phyloP scores from a whole-genome alignment of 805 yeast species.

The Naumovozyma castellii region DNA sequence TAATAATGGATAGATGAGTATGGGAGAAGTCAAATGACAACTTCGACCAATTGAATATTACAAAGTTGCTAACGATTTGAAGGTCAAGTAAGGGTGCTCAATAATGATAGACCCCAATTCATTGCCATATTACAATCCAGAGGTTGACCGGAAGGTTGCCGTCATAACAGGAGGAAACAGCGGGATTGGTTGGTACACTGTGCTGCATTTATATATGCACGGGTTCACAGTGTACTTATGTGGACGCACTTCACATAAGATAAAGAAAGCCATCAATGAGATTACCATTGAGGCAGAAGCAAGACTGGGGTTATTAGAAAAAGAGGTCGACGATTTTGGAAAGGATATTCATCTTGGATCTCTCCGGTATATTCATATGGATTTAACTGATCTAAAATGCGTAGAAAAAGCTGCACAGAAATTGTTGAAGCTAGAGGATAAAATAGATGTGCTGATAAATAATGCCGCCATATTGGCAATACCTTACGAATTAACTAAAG shows the following conservation, averaged over 20 bases:
- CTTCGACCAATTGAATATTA: no score
- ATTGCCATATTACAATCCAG: conserved; percentile 56
- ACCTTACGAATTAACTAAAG: conserved; percentile 56
- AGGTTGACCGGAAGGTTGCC: conserved; percentile 47
- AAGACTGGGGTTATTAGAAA: conserved; percentile 2
- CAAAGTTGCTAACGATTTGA: no score
- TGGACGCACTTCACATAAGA: conserved; percentile 53
- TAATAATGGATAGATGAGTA: neutral
- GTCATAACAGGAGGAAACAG: conserved; percentile 74
- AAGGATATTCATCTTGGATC: conserved; percentile 37
- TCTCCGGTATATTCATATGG: conserved; percentile 44
- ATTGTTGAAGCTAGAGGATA: conserved; percentile 38
- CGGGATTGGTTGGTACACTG: conserved; percentile 74
- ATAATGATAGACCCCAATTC: conserved; percentile 35
- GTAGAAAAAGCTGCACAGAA: conserved; percentile 42
- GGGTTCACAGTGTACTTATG: conserved; percentile 70
- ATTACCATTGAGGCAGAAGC: conserved; percentile 44
- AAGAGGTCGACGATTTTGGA: neutral
- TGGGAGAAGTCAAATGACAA: neutral
- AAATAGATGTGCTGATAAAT: conserved; percentile 54
- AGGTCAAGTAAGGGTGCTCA: neutral
- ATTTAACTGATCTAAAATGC: conserved; percentile 40
- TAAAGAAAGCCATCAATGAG: conserved; percentile 47
- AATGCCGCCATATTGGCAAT: conserved; percentile 77
- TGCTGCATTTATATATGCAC: conserved; percentile 65